Percentiles rank a stretch among this genome's conserved stretches.
Evolutionary conservation across 139 green algal genomes (phyloP).

Genomic region (Chlamydomonas incerta): DNA sequence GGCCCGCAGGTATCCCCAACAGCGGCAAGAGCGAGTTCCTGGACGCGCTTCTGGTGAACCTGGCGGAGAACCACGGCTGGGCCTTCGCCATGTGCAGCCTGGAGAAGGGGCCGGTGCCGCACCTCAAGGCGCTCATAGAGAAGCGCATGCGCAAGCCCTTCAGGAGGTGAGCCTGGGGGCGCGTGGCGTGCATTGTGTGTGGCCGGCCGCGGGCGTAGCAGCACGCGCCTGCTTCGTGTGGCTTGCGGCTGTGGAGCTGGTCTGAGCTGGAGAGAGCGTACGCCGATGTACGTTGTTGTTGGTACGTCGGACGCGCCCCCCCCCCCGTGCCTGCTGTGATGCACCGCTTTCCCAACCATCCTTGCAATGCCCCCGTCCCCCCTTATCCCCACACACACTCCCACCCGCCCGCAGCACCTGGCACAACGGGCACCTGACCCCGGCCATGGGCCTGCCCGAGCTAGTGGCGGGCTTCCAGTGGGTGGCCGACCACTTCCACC

Average conservation of each 20-base stretch:
- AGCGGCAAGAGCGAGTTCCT: conserved; percentile 97
- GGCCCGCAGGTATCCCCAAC: conserved; percentile 86
- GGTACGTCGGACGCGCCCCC: too few species aligned
- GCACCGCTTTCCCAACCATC: too few species aligned
- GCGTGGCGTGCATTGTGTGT: too few species aligned
- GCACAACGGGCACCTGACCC: background rate
- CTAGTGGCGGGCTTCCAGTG: conserved; percentile 79
- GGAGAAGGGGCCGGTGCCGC: conserved; percentile 88
- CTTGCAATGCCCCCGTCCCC: too few species aligned
- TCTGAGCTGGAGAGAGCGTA: too few species aligned
- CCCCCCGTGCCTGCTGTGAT: too few species aligned
- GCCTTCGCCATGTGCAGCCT: conserved; percentile 90
- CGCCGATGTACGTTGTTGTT: too few species aligned
- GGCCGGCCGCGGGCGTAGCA: too few species aligned
- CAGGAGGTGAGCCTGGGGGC: conserved; percentile 56
- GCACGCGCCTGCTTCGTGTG: too few species aligned
- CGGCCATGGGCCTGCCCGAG: conserved; percentile 68
- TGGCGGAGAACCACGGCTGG: conserved; percentile 86
- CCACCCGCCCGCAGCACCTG: background rate
- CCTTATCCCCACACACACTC: too few species aligned
- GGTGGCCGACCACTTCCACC: conserved; percentile 86
- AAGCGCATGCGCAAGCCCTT: conserved; percentile 88
- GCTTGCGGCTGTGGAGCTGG: too few species aligned
- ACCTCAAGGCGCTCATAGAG: conserved; percentile 90
- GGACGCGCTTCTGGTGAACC: conserved; percentile 93